Percentiles rank a stretch among this genome's conserved stretches.
These are phyloP conservation scores for Clonostachys sp. DNA, from an alignment of 2,329 filamentous ascomycete genomes.

Conservation along the genomic window DNA sequence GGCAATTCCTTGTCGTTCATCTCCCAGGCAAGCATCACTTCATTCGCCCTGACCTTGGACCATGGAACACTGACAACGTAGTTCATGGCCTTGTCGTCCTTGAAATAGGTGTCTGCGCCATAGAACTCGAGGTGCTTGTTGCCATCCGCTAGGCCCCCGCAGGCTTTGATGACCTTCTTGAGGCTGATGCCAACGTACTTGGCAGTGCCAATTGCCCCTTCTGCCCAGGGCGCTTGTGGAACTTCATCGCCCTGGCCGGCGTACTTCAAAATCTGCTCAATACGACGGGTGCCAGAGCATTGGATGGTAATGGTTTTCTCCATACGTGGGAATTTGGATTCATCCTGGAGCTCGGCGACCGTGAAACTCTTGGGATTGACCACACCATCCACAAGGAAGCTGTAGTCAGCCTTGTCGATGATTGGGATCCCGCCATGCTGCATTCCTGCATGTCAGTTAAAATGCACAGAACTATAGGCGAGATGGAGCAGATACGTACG, in stretches of 20 bases:
- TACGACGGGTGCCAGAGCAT: slow-evolving; percentile 63
- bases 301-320: slow-evolving; percentile 59
- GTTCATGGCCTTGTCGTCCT: slow-evolving; percentile 59
- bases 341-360: slow-evolving; percentile 55
- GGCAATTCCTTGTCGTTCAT: slow-evolving; percentile 66
- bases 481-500: no score
- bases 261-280: slow-evolving; percentile 64
- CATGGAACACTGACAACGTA: slow-evolving; percentile 64
- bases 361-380: slow-evolving; percentile 51
- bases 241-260: slow-evolving; percentile 64
- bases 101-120: slow-evolving; percentile 71
- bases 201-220: slow-evolving; percentile 65
- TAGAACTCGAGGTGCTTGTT: slow-evolving; percentile 64
- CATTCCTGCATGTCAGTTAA: slow-evolving; percentile 17
- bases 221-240: slow-evolving; percentile 52
- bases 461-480: no score
- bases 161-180: slow-evolving; percentile 67
- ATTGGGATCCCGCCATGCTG: slow-evolving; percentile 66
- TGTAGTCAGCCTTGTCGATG: slow-evolving; percentile 52
- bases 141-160: slow-evolving; percentile 51
- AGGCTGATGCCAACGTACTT: slow-evolving; percentile 58
- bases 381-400: slow-evolving; percentile 55
- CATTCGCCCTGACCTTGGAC: slow-evolving; percentile 61
- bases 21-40: slow-evolving; percentile 66
- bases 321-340: slow-evolving; percentile 53